Conservation (phyloP, 345 rosid genomes). For the Euclidium syriacum region DNA sequence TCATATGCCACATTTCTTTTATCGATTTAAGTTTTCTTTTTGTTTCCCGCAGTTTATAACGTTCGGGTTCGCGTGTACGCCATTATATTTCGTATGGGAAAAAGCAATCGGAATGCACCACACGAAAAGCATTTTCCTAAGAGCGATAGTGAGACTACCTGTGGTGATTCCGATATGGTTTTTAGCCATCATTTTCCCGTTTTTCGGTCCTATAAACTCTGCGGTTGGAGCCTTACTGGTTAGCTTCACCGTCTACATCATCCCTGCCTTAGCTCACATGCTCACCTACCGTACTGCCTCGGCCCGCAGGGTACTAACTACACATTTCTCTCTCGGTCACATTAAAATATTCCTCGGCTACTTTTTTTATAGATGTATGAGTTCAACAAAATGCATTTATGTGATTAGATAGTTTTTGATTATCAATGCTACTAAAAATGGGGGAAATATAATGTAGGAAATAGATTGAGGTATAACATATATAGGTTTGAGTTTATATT, state of each 20-base stretch:
- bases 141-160: slow-evolving; percentile 88
- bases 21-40: not conserved
- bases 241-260: slow-evolving; percentile 95
- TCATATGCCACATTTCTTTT: no score
- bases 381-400: not conserved
- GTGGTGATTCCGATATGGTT: slow-evolving; percentile 98
- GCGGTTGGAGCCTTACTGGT: slow-evolving; percentile 97
- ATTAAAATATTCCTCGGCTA: not conserved
- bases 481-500: not conserved
- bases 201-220: slow-evolving; percentile 95
- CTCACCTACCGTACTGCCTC: slow-evolving; percentile 91
- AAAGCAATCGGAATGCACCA: slow-evolving; percentile 96
- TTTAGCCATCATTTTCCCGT: slow-evolving; percentile 90
- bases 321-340: not conserved
- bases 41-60: slow-evolving; percentile 63
- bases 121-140: slow-evolving; percentile 65
- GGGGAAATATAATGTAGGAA: not conserved
- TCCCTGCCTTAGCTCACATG: slow-evolving; percentile 92
- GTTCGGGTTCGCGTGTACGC: slow-evolving; percentile 96
- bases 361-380: not conserved
- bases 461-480: slow-evolving; percentile 5
- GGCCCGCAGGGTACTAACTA: slow-evolving; percentile 74
- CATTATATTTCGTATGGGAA: slow-evolving; percentile 97
- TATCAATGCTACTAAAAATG: not conserved
- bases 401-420: not conserved